phyloP scores from a whole-genome alignment of 2,329 filamentous ascomycete genomes.

The Arthrobotrys sphaeroides region DNA sequence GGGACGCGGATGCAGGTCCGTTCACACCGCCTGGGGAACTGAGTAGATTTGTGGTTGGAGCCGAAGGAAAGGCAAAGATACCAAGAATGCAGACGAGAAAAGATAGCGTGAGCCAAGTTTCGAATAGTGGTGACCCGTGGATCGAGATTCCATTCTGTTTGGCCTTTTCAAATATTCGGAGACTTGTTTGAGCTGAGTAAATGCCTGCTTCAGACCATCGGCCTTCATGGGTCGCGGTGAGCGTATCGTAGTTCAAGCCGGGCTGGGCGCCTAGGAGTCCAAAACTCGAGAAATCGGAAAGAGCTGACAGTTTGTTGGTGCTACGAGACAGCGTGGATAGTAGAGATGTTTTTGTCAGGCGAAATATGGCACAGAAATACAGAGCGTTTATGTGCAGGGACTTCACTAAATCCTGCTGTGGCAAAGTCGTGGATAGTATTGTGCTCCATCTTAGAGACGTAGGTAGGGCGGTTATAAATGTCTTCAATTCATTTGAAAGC shows the following conservation, averaged over 20 bases:
- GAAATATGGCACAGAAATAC: constrained; percentile 46
- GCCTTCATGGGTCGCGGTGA: constrained; percentile 31
- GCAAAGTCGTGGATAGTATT: constrained; percentile 21
- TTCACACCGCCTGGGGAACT: neutral
- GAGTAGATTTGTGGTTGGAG: neutral
- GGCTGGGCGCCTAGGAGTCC: neutral
- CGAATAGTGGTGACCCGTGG: constrained; percentile 38
- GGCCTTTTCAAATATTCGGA: constrained; percentile 34
- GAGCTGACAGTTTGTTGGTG: neutral
- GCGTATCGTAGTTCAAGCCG: neutral
- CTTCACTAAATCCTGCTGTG: constrained; percentile 33
- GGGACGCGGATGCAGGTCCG: neutral
- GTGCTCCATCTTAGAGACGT: constrained; percentile 26
- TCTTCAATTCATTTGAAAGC: constrained; percentile 39
- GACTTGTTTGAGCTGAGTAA: constrained; percentile 42
- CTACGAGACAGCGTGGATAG: constrained; percentile 23
- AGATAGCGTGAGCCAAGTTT: constrained; percentile 42
- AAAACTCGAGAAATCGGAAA: neutral
- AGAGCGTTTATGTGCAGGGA: constrained; percentile 39
- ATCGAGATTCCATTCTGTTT: constrained; percentile 31
- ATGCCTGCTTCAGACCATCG: constrained; percentile 46
- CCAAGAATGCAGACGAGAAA: constrained; percentile 36
- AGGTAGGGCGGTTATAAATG: constrained; percentile 30
- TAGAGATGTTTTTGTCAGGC: constrained; percentile 29
- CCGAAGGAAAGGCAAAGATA: constrained; percentile 36